Conservation (phyloP, 2,329 filamentous ascomycete species). For the Ascochyta koolunga region DNA sequence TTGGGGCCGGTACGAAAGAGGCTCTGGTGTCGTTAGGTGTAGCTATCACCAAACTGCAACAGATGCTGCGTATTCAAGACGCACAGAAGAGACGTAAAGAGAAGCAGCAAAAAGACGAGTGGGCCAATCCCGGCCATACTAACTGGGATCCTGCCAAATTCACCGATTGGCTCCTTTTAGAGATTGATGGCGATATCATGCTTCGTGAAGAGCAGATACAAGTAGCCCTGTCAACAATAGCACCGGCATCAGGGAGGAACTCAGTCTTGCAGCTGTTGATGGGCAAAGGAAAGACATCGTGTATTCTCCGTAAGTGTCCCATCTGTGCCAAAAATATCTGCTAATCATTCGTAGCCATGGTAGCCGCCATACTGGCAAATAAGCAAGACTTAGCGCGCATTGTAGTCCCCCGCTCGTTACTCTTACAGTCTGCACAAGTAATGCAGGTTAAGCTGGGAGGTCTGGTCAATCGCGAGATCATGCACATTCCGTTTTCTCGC, state of each 20-base stretch:
- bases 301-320: slow-evolving; percentile 56
- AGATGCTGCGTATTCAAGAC: slow-evolving; percentile 52
- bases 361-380: slow-evolving; percentile 55
- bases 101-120: slow-evolving; percentile 50
- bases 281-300: slow-evolving; percentile 69
- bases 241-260: slow-evolving; percentile 58
- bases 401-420: slow-evolving; percentile 62
- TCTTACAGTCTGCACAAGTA: slow-evolving; percentile 64
- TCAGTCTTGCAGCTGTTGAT: slow-evolving; percentile 71
- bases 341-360: slow-evolving; percentile 54
- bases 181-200: slow-evolving; percentile 68
- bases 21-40: slow-evolving; percentile 54
- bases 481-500: slow-evolving; percentile 65
- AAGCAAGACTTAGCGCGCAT: slow-evolving; percentile 56
- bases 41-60: slow-evolving; percentile 54
- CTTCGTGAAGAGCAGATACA: slow-evolving; percentile 67
- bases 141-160: slow-evolving; percentile 62
- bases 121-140: slow-evolving; percentile 56
- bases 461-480: slow-evolving; percentile 59
- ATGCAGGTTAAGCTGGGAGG: slow-evolving; percentile 62
- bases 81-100: slow-evolving; percentile 29
- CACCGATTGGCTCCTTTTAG: slow-evolving; percentile 70
- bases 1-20: slow-evolving; percentile 49
- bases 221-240: slow-evolving; percentile 66
- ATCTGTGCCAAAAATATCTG: slow-evolving; percentile 59